A percentile compares a stretch with the other conserved stretches of the same genome.
Conservation (phyloP, 2,329 filamentous ascomycete species). For the Alternaria sp. region DNA sequence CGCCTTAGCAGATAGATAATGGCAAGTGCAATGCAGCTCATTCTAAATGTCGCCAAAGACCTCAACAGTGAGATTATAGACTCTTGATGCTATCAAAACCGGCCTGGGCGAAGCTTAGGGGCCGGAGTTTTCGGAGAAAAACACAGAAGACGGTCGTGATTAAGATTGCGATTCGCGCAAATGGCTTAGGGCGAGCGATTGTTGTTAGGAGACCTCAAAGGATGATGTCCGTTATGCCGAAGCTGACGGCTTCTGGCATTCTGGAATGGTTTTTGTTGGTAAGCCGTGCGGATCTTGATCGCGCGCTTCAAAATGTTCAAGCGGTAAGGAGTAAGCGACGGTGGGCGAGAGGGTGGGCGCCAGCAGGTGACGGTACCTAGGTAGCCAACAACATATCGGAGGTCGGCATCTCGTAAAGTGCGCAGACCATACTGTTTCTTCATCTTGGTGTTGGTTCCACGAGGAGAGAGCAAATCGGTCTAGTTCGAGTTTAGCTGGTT, state of each 20-base stretch:
- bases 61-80: neutral
- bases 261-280: neutral
- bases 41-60: neutral
- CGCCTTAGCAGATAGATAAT: neutral
- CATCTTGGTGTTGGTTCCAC: neutral
- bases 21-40: neutral
- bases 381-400: neutral
- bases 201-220: neutral
- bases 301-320: neutral
- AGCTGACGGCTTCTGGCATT: neutral
- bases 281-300: neutral
- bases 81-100: neutral
- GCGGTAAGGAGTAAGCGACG: neutral
- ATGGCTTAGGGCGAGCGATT: neutral
- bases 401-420: neutral
- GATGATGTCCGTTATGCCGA: neutral
- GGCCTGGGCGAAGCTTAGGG: neutral
- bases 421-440: neutral
- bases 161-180: neutral
- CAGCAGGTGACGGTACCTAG: neutral
- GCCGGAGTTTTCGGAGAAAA: neutral
- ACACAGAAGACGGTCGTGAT: neutral
- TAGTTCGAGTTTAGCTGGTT: constrained; percentile 10
- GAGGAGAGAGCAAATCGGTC: neutral
- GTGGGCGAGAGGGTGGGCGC: neutral